Evolutionary conservation across 345 rosid species (phyloP).

Genomic region (Eucalyptus curtisii): DNA sequence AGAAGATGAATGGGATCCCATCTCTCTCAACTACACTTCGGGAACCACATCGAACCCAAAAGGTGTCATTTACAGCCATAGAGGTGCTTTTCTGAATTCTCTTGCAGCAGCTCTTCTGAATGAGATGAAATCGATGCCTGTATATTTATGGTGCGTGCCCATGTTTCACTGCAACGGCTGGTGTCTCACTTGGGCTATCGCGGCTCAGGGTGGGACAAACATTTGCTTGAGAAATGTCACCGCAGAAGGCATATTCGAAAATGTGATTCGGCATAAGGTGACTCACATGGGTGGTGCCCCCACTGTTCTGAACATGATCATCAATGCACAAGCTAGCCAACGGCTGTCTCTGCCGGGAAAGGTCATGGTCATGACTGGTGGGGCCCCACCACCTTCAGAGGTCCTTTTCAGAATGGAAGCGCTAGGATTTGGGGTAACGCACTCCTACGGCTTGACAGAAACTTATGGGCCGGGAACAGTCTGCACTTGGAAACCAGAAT

Average conservation of each 20-base stretch:
- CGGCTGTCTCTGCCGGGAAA: slow-evolving; percentile 30
- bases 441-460: slow-evolving; percentile 68
- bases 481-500: slow-evolving; percentile 66
- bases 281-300: slow-evolving; percentile 49
- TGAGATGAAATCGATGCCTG: slow-evolving; percentile 34
- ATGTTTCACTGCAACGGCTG: slow-evolving; percentile 75
- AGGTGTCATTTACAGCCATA: slow-evolving; percentile 50
- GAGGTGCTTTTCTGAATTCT: slow-evolving; percentile 56
- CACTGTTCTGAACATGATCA: slow-evolving; percentile 48
- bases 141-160: slow-evolving; percentile 51
- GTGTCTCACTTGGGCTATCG: slow-evolving; percentile 51
- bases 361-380: slow-evolving; percentile 49
- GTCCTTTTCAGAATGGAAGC: slow-evolving; percentile 52
- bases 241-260: slow-evolving; percentile 21
- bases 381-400: slow-evolving; percentile 60
- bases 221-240: slow-evolving; percentile 34
- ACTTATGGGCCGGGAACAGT: slow-evolving; percentile 69
- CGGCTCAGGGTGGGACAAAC: slow-evolving; percentile 55
- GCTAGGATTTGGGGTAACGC: slow-evolving; percentile 46
- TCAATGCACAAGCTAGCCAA: slow-evolving; percentile 28
- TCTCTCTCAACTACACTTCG: slow-evolving; percentile 46
- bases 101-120: slow-evolving; percentile 32
- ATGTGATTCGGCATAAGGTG: slow-evolving; percentile 21
- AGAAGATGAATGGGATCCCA: slow-evolving; percentile 40
- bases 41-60: slow-evolving; percentile 60